phyloP scores from a whole-genome alignment of 495 filamentous ascomycete genomes.

The Podospora bellae-mahoneyi region DNA sequence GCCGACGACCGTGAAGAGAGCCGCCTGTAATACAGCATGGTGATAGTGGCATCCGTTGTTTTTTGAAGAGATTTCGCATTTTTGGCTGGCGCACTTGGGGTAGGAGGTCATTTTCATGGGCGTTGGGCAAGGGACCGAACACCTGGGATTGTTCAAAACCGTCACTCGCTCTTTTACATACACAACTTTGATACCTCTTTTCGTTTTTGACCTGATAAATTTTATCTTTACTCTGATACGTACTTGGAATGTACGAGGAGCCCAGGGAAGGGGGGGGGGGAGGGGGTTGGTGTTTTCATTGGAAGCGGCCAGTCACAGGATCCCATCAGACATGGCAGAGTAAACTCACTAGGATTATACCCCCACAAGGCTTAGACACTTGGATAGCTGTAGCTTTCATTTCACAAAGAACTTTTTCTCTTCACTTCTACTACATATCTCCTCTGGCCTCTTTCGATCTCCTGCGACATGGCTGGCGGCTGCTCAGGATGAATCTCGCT shows the following conservation, averaged over 20 bases:
- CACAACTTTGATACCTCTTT: conserved; percentile 21
- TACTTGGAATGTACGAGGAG: background rate
- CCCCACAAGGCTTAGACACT: background rate
- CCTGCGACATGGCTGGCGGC: background rate
- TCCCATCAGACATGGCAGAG: background rate
- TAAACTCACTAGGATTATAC: background rate
- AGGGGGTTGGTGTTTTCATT: background rate
- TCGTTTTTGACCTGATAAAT: background rate
- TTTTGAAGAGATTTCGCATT: background rate
- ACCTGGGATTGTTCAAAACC: background rate
- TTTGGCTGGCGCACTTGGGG: background rate
- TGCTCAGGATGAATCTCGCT: background rate
- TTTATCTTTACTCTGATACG: background rate
- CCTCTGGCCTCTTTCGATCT: background rate
- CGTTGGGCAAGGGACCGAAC: background rate
- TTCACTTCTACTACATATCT: background rate
- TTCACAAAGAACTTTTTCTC: background rate
- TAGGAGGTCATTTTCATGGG: background rate
- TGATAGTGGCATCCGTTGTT: background rate
- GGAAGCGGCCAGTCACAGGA: background rate
- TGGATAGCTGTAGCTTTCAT: background rate
- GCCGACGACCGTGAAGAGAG: background rate
- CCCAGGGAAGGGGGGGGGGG: background rate
- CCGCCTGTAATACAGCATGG: background rate
- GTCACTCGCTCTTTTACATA: background rate